These are phyloP conservation scores for Arthroderma sp. DNA, from an alignment of 2,329 filamentous ascomycete genomes.

Conservation along the genomic window DNA sequence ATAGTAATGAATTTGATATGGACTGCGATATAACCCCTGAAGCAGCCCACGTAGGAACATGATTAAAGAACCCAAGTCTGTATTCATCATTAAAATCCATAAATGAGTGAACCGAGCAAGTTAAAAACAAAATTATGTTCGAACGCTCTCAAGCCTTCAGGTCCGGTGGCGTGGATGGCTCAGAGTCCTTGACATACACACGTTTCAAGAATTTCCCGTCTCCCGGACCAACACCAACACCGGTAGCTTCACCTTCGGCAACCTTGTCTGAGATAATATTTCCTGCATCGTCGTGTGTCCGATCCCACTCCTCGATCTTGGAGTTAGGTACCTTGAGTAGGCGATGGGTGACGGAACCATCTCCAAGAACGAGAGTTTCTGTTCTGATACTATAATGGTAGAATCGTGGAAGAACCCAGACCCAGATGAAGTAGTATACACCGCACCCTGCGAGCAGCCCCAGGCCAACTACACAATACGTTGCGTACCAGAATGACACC, in stretches of 20 bases:
- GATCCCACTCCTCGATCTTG: constrained; percentile 45
- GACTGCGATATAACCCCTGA: too few species aligned
- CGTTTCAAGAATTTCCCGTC: constrained; percentile 31
- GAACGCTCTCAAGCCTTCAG: too few species aligned
- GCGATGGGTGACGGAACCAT: constrained; percentile 35
- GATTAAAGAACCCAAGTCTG: too few species aligned
- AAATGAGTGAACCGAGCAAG: too few species aligned
- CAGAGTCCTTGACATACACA: constrained; percentile 10
- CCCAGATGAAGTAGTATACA: constrained; percentile 3
- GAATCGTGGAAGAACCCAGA: constrained; percentile 12
- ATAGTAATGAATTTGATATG: too few species aligned
- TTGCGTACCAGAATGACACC: too few species aligned
- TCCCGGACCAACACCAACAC: background rate
- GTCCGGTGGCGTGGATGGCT: background rate
- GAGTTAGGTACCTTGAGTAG: constrained; percentile 42
- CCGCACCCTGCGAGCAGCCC: constrained; percentile 44
- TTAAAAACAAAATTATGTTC: too few species aligned
- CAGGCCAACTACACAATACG: too few species aligned
- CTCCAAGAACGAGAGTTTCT: constrained; percentile 40
- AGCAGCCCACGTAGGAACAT: too few species aligned
- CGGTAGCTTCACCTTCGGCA: background rate
- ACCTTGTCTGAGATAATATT: constrained; percentile 4
- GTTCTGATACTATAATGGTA: constrained; percentile 44
- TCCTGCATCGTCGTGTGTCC: constrained; percentile 40
- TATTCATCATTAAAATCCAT: too few species aligned